A percentile compares a stretch with the other conserved stretches of the same genome.
Conservation (phyloP, 2,329 filamentous ascomycete genomes). For the Claviceps cyperi region DNA sequence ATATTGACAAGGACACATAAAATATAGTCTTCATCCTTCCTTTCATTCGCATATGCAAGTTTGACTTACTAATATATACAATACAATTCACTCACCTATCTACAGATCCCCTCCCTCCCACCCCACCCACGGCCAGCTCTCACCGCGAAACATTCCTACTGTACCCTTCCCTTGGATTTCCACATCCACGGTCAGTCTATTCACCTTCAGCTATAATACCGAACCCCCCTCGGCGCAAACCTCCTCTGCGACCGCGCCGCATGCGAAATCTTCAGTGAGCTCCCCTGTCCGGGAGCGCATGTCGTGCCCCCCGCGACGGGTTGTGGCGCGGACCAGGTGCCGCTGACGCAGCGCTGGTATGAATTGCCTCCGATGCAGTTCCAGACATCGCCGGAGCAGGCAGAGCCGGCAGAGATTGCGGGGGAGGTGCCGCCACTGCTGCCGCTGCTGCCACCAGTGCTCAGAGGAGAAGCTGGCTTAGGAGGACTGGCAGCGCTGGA, state of each 20-base stretch:
- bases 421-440: conserved; percentile 14
- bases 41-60: no score
- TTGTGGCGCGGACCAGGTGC: conserved; percentile 31
- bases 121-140: no score
- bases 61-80: no score
- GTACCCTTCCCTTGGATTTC: no score
- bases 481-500: no score
- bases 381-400: conserved; percentile 37
- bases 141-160: no score
- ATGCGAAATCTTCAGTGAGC: conserved; percentile 19
- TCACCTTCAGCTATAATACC: no score
- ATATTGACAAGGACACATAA: no score
- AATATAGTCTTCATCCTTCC: no score
- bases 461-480: background rate
- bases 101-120: no score
- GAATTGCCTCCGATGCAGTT: conserved; percentile 36
- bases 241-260: conserved; percentile 12
- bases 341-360: conserved; percentile 41
- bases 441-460: conserved; percentile 3
- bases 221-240: background rate
- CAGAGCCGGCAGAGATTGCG: conserved; percentile 25
- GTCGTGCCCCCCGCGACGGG: conserved; percentile 29
- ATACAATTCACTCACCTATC: no score
- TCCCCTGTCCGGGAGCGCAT: conserved; percentile 24
- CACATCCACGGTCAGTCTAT: no score